Percentiles rank a stretch among this genome's conserved stretches.
phyloP scores from a whole-genome alignment of 495 filamentous ascomycete genomes.

The Hypomontagnella monticulosa region DNA sequence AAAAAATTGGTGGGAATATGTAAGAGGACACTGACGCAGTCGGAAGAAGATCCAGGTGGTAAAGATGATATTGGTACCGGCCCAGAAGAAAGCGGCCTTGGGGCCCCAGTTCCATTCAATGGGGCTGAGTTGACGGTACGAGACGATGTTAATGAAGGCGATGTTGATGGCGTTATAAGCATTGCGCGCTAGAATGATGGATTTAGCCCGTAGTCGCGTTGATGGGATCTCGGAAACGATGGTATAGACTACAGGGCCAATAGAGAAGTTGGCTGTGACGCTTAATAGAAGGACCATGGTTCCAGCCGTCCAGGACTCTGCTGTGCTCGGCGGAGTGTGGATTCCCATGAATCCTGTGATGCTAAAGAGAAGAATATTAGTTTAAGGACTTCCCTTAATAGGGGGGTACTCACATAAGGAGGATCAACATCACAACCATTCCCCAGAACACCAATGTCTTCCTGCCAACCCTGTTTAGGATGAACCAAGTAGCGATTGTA shows the following conservation, averaged over 20 bases:
- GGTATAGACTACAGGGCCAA: constrained; percentile 68
- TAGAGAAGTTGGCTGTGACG: constrained; percentile 57
- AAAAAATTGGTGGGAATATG: constrained; percentile 15
- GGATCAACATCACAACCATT: constrained; percentile 50
- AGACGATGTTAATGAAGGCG: constrained; percentile 55
- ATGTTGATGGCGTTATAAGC: constrained; percentile 62
- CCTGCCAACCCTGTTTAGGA: constrained; percentile 60
- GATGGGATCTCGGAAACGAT: constrained; percentile 68
- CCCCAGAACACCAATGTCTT: constrained; percentile 64
- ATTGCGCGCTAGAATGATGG: constrained; percentile 65
- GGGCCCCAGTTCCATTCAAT: constrained; percentile 63
- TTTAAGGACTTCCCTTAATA: neutral
- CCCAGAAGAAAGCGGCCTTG: constrained; percentile 66
- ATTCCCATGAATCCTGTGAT: constrained; percentile 53
- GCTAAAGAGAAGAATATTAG: constrained; percentile 24
- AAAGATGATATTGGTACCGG: constrained; percentile 58
- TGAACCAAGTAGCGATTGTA: constrained; percentile 61
- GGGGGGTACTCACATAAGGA: constrained; percentile 49
- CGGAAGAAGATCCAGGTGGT: constrained; percentile 53
- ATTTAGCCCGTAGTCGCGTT: constrained; percentile 62
- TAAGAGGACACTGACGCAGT: constrained; percentile 44
- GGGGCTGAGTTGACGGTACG: constrained; percentile 60
- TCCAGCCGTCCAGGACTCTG: constrained; percentile 58
- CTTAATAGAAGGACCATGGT: constrained; percentile 58
- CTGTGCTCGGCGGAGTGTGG: constrained; percentile 30